Conservation (phyloP, 1,284 basidiomycete genomes). For the Ganoderma leucocontextum region DNA sequence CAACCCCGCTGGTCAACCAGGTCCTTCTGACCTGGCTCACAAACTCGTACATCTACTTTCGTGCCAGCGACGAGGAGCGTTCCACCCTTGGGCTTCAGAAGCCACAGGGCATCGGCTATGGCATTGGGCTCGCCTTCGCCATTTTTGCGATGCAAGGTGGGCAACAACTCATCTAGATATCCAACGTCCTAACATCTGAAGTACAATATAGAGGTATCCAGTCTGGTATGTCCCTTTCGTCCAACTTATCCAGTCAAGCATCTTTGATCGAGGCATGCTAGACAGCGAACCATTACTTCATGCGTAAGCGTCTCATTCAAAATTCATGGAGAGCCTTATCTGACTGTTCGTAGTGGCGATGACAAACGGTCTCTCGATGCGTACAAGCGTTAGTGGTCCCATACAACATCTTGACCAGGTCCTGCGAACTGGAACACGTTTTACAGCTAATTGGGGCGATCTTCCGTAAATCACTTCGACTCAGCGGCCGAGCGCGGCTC, state of each 20-base stretch:
- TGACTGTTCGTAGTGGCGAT: slow-evolving; percentile 52
- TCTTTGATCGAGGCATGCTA: slow-evolving; percentile 25
- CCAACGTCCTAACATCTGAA: background rate
- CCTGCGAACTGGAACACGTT: background rate
- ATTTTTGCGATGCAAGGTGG: slow-evolving; percentile 75
- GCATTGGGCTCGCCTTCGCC: slow-evolving; percentile 65
- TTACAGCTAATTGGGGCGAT: slow-evolving; percentile 68
- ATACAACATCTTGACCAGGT: background rate
- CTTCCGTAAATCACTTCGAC: slow-evolving; percentile 75
- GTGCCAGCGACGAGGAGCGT: slow-evolving; percentile 48
- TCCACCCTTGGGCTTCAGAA: slow-evolving; percentile 42
- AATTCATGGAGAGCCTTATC: no score
- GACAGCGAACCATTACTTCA: slow-evolving; percentile 61
- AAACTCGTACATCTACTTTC: slow-evolving; percentile 57
- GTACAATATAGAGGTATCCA: slow-evolving; percentile 51
- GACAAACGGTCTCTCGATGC: slow-evolving; percentile 58
- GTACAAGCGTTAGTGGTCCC: slow-evolving; percentile 53
- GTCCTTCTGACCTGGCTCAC: slow-evolving; percentile 70
- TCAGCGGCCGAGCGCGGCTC: slow-evolving; percentile 70
- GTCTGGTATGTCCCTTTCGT: slow-evolving; percentile 48
- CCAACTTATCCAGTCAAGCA: background rate
- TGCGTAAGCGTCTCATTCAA: slow-evolving; percentile 45
- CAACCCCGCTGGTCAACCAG: slow-evolving; percentile 69
- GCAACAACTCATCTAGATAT: slow-evolving; percentile 17
- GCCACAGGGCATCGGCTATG: slow-evolving; percentile 62